Base-by-base conservation (phyloP, 129 eudicot genomes). In the Centaurea solstitialis region DNA sequence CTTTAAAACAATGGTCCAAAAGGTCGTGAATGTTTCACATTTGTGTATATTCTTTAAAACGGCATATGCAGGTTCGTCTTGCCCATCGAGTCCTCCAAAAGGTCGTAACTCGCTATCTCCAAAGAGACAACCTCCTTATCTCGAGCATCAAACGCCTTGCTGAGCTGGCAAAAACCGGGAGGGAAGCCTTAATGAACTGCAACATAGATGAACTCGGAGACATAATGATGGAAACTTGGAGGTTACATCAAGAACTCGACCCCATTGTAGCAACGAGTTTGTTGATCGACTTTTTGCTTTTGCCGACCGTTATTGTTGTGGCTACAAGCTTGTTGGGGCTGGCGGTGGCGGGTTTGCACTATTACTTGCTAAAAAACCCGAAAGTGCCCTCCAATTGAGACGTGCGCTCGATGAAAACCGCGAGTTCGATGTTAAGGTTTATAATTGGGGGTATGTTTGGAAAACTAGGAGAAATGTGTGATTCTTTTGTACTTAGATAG, bases 311-410 rank as follows among this genome's bases (percentile, higher is more conserved):
- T 93, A 82, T 73, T 96, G 98, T 81, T 85, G 88, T 41, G 98
- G 99, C 21, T 96, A 88, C 93, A 96, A 96, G 84, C 99, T 96
- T 75, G 98, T 96, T 33, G 98, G 99, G 47, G 99, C 99, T 70
- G 99, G 99, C 45, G 99, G 98, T 33, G 99, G 99, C 40, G 98
- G 99, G 13, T 96, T 96, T 73, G 99, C 98, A 37, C 76, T 96
- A n/a, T 77, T 96, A 75, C 93, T 96, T 57, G 97, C 97, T 33
- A 93, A 93, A 89, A 79, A 86, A 72, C 85, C 83, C 15, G 85
- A 86, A 30, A 72, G 80, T 69, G 90, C 92, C 22, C 66, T 35
- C 43, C 86, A 87, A 74, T 75, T 96, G 80, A 89, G 86, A 81
- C 76, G 6, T n/a, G 84, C 84, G 26, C 89, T 96, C 33, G 84